Evolutionary conservation across 805 yeast genomes (phyloP).

Genomic region (Wickerhamomyces alni): DNA sequence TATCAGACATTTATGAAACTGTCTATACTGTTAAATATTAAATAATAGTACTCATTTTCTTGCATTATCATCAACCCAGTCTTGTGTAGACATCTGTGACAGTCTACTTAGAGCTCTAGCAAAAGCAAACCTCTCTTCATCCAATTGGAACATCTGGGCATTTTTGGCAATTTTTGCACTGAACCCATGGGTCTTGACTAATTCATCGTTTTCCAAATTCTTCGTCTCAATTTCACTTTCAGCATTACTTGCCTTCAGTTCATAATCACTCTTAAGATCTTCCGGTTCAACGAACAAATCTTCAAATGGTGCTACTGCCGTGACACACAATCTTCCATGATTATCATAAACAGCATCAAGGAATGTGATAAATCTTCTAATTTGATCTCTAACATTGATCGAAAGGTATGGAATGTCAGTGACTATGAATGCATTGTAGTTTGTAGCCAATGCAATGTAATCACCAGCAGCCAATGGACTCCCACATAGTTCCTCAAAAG

Average conservation of each 20-base stretch:
- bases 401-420: conserved; percentile 90
- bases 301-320: conserved; percentile 80
- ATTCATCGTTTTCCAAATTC: conserved; percentile 43
- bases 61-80: conserved; percentile 63
- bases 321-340: conserved; percentile 81
- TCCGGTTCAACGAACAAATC: conserved; percentile 84
- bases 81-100: conserved; percentile 89
- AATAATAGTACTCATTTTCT: background rate
- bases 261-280: conserved; percentile 33
- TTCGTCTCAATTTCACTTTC: conserved; percentile 22
- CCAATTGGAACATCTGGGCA: conserved; percentile 77
- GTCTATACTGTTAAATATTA: too few relatives aligned
- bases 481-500: conserved; percentile 85
- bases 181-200: conserved; percentile 73
- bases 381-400: conserved; percentile 70
- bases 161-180: conserved; percentile 64
- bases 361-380: conserved; percentile 89
- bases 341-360: conserved; percentile 94
- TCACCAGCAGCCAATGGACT: conserved; percentile 90
- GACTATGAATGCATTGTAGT: conserved; percentile 73
- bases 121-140: conserved; percentile 94
- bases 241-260: conserved; percentile 16
- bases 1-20: too few relatives aligned
- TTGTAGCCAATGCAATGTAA: conserved; percentile 73
- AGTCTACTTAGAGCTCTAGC: conserved; percentile 90